Evolutionary conservation across 805 yeast species (phyloP), one percentile per base, ranked within the genome.

Genomic region (Saccharomyces kudriavzevii): DNA sequence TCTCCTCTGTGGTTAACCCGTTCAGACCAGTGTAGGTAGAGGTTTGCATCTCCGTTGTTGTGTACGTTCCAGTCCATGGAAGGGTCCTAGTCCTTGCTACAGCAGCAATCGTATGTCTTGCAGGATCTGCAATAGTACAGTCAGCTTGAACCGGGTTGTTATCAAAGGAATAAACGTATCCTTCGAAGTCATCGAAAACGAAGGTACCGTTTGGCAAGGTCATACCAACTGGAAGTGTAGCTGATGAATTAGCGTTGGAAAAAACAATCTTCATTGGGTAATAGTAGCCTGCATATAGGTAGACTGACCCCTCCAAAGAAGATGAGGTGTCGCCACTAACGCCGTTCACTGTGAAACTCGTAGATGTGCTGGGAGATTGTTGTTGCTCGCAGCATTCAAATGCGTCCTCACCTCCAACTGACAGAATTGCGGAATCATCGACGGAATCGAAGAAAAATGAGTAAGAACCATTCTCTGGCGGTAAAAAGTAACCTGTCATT

Each of bases 371-470:
- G 13, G 49, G 43, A 6, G 62, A 56, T 25, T n/a, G 49, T 30
- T 49, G n/a, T 47, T 54, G 56, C 8, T 59, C 55, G 58, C 75
- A 71, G 58, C 75, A 71, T 22, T 55, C 59, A 45, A 68, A 71
- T 3, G 70, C 74, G 51, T 56, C 58, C 20, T 60, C 59, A 45
- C 56, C 48, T 48, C 71, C 75, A 55, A 70, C 48, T 51, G 60
- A 61, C 17, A 71, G 58, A 57, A 62, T 56, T 9, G 60, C 69
- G 22, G 62, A 57, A 57, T 71, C 74, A 61, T 71, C 75, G 26
- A 63, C 62, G 3, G 26, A 22, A 4, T 47, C 30, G n/a, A 69
- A 52, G 13, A 47, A 30, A 47, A 71, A 58, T 0, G 57, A 51
- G 50, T 67, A 72, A 10, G 59, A 50, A 54, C 75, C 75, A 25